Percentiles rank a stretch among this genome's conserved stretches.
Conservation (phyloP, 2,329 filamentous ascomycete genomes). For the Apiospora kogelbergensis region DNA sequence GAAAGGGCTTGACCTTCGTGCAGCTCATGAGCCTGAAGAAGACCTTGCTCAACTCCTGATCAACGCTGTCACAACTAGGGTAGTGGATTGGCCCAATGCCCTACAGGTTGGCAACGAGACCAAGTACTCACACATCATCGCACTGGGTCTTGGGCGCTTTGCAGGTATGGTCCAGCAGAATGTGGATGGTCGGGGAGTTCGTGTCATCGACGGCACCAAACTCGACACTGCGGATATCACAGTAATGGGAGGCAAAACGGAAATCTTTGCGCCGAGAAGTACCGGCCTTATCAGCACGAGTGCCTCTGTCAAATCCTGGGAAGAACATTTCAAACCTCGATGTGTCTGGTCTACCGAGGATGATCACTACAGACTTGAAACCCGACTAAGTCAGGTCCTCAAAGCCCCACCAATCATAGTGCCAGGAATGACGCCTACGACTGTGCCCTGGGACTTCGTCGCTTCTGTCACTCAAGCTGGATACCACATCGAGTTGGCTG, state of each 20-base stretch:
- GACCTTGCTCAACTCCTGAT: not conserved
- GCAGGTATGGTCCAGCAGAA: not conserved
- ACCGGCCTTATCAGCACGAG: too few species aligned
- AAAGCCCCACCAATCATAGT: conserved; percentile 85
- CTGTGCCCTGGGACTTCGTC: conserved; percentile 88
- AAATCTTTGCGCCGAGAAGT: not conserved
- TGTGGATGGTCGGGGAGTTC: not conserved
- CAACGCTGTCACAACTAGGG: not conserved
- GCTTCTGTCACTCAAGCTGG: conserved; percentile 92
- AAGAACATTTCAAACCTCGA: conserved; percentile 17
- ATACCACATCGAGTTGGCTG: conserved; percentile 89
- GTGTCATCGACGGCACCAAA: conserved; percentile 22
- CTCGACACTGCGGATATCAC: not conserved
- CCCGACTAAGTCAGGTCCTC: conserved; percentile 56
- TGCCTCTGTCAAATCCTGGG: not conserved
- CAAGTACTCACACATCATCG: not conserved
- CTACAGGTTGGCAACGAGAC: not conserved
- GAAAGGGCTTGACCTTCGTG: not conserved
- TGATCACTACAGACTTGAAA: conserved; percentile 92
- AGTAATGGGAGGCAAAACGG: not conserved
- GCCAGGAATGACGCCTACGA: conserved; percentile 90
- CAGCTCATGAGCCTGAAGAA: not conserved
- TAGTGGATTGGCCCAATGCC: not conserved
- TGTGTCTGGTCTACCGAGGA: conserved; percentile 34
- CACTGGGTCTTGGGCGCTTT: not conserved